These are phyloP conservation scores for Nitzschia sp. DNA, from an alignment of 108 stramenopile species.

Conservation along the genomic window DNA sequence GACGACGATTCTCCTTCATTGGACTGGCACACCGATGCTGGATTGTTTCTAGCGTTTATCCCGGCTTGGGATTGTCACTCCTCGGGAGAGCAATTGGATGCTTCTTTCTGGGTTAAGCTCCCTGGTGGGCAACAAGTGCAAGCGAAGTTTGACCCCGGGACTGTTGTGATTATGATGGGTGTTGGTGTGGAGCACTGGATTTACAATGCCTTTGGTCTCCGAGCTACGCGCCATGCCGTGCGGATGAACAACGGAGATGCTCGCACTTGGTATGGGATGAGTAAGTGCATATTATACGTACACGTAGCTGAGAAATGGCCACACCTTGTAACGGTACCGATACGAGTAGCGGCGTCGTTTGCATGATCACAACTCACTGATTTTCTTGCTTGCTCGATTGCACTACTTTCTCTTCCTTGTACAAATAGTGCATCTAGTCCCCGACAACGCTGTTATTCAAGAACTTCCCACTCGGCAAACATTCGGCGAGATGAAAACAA, in stretches of 20 bases:
- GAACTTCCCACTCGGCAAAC: slow-evolving; percentile 17
- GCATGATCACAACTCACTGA: no score
- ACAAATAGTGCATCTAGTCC: slow-evolving; percentile 65
- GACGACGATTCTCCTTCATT: slow-evolving; percentile 17
- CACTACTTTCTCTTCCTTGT: slow-evolving; percentile 3
- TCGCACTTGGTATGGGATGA: slow-evolving; percentile 78
- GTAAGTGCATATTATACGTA: slow-evolving; percentile 25
- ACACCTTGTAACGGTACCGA: no score
- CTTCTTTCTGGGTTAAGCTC: slow-evolving; percentile 37
- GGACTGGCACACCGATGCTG: slow-evolving; percentile 79
- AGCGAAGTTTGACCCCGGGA: slow-evolving; percentile 47
- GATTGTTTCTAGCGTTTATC: slow-evolving; percentile 75
- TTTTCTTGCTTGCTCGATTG: no score
- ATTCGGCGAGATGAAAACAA: slow-evolving; percentile 39
- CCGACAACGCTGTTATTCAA: slow-evolving; percentile 46
- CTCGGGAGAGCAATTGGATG: slow-evolving; percentile 13
- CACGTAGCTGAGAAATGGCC: neutral
- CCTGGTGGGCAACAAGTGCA: slow-evolving; percentile 13
- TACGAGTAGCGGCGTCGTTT: no score
- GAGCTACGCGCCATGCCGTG: slow-evolving; percentile 75
- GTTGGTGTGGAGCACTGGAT: slow-evolving; percentile 76
- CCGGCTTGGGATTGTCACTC: slow-evolving; percentile 58
- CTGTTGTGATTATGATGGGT: slow-evolving; percentile 66
- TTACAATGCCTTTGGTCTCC: slow-evolving; percentile 14
- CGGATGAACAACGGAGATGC: slow-evolving; percentile 31